Evolutionary conservation across 352 stramenopile species (phyloP).

Genomic region (Phytophthora aleatoria): DNA sequence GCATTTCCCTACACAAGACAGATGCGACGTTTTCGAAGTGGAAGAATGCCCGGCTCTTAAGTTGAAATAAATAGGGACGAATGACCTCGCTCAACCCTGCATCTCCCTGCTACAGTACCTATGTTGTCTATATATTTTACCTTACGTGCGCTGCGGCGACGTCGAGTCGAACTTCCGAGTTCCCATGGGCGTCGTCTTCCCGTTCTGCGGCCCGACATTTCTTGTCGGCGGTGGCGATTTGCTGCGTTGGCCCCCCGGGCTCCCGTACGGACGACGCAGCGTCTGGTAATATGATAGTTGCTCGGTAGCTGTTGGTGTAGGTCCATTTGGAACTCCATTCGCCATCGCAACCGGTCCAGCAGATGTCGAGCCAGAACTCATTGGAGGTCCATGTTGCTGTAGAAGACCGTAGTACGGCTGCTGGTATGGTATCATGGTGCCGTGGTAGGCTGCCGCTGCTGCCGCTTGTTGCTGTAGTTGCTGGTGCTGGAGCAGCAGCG

Average conservation of each 20-base stretch:
- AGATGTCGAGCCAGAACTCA: conserved; percentile 9
- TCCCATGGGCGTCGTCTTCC: conserved; percentile 16
- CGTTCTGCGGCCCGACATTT: conserved; percentile 16
- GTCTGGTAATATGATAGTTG: conserved; percentile 18
- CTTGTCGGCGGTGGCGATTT: conserved; percentile 31
- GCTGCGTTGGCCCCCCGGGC: conserved; percentile 22
- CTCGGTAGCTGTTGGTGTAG: conserved; percentile 12
- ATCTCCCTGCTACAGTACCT: conserved; percentile 18
- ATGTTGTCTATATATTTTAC: conserved; percentile 37
- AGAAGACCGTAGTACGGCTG: conserved; percentile 40
- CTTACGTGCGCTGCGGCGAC: conserved; percentile 28
- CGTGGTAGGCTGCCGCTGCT: conserved; percentile 35
- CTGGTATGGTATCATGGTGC: conserved; percentile 35
- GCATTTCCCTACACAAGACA: background rate
- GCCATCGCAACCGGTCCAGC: conserved; percentile 9
- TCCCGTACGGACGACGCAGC: conserved; percentile 26
- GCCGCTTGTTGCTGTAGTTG: conserved; percentile 42
- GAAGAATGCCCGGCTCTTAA: conserved; percentile 42
- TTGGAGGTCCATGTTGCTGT: conserved; percentile 22
- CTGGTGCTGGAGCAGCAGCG: conserved; percentile 39
- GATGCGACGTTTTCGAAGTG: conserved; percentile 12
- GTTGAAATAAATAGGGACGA: conserved; percentile 44
- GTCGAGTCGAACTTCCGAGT: conserved; percentile 19
- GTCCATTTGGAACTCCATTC: conserved; percentile 19
- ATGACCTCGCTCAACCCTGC: conserved; percentile 25